phyloP scores from a whole-genome alignment of 208 protist genomes.

The Leptomonas seymouri region DNA sequence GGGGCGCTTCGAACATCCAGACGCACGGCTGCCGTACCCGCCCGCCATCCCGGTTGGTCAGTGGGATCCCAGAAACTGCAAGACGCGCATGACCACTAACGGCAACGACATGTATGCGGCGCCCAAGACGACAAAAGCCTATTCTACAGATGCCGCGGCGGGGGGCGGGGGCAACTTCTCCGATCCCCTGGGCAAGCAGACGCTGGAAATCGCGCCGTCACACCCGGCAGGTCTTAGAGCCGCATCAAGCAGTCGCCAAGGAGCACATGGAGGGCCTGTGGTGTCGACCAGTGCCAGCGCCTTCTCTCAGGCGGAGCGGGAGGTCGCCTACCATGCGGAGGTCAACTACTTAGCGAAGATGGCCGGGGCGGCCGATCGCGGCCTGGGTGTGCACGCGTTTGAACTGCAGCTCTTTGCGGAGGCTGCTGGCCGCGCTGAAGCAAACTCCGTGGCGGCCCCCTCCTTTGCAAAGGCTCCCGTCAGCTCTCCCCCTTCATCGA shows the following conservation, averaged over 20 bases:
- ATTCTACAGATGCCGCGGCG: neutral
- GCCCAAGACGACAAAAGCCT: neutral
- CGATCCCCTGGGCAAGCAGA: constrained; percentile 39
- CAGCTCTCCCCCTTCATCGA: neutral
- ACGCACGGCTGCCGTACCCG: constrained; percentile 46
- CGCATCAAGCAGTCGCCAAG: neutral
- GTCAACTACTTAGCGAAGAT: constrained; percentile 63
- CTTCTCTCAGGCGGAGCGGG: constrained; percentile 14
- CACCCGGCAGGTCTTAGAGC: neutral
- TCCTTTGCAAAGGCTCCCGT: neutral
- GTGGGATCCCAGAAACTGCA: constrained; percentile 43
- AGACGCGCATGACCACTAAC: constrained; percentile 46
- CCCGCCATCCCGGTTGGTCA: constrained; percentile 29
- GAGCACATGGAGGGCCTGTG: neutral
- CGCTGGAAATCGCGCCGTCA: constrained; percentile 28
- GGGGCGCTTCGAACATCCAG: constrained; percentile 49
- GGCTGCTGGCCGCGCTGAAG: constrained; percentile 5
- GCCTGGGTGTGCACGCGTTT: constrained; percentile 30
- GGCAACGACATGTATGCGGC: constrained; percentile 66
- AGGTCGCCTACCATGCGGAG: constrained; percentile 48
- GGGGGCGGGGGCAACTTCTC: neutral
- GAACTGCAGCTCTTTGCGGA: constrained; percentile 57
- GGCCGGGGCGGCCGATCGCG: constrained; percentile 26
- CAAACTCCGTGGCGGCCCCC: neutral
- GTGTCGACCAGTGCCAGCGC: neutral